These are phyloP conservation scores for Athelia psychrophila DNA, from an alignment of 1,284 basidiomycete species.

Conservation along the genomic window DNA sequence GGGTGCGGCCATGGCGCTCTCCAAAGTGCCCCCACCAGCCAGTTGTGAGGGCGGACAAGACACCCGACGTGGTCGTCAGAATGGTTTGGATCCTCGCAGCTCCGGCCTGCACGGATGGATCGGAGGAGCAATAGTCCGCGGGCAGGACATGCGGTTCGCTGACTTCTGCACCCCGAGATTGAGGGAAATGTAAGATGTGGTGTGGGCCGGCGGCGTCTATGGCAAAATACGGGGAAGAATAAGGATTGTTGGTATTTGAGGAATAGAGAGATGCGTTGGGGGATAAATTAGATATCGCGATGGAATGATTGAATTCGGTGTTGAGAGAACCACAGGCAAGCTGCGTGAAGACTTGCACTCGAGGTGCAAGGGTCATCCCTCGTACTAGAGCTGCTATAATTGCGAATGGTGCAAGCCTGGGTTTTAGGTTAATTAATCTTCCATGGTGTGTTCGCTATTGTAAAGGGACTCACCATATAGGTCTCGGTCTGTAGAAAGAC, in stretches of 20 bases:
- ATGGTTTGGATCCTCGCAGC: constrained; percentile 69
- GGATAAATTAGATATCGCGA: constrained; percentile 15
- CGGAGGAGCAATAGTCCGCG: constrained; percentile 50
- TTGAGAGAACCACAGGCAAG: constrained; percentile 63
- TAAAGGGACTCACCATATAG: constrained; percentile 71
- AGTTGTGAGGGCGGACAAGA: constrained; percentile 79
- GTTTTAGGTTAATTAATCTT: constrained; percentile 7
- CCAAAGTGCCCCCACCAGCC: constrained; percentile 88
- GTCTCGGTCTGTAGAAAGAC: constrained; percentile 64
- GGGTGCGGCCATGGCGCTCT: constrained; percentile 75
- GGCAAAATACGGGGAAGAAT: constrained; percentile 12
- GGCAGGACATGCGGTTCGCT: constrained; percentile 49
- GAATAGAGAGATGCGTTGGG: constrained; percentile 11
- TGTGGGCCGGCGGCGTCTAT: constrained; percentile 12
- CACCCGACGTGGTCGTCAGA: constrained; percentile 77
- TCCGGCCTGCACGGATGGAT: constrained; percentile 63
- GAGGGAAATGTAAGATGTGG: constrained; percentile 14
- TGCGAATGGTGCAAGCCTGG: constrained; percentile 74
- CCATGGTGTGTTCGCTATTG: constrained; percentile 5
- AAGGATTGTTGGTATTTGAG: constrained; percentile 3
- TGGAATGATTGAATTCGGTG: constrained; percentile 40
- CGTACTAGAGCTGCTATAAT: constrained; percentile 67
- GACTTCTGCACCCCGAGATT: constrained; percentile 38
- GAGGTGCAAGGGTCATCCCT: constrained; percentile 75
- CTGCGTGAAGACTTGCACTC: constrained; percentile 77